These are phyloP conservation scores for Cyclocybe cylindracea DNA, from an alignment of 768 basidiomycete species.

Conservation along the genomic window DNA sequence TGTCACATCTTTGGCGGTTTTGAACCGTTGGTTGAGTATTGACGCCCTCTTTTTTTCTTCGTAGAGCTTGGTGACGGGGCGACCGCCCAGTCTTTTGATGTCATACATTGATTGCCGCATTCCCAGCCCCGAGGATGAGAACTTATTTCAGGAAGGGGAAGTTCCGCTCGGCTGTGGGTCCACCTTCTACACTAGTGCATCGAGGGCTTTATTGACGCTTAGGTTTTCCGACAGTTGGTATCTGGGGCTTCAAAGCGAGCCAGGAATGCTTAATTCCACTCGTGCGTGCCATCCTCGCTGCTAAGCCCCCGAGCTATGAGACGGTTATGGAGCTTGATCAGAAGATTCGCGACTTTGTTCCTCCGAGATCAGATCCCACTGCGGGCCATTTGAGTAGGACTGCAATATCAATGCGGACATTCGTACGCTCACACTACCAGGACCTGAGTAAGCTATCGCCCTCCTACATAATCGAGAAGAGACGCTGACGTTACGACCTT, in stretches of 20 bases:
- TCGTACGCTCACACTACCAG: conserved; percentile 44
- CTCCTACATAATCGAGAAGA: neutral
- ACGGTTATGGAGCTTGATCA: conserved; percentile 48
- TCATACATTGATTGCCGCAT: conserved; percentile 46
- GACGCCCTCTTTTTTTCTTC: neutral
- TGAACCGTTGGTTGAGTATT: neutral
- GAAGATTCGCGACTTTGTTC: conserved; percentile 42
- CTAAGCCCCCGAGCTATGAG: conserved; percentile 47
- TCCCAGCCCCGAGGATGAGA: conserved; percentile 48
- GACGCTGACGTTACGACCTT: neutral
- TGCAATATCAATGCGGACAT: conserved; percentile 41
- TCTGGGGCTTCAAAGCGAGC: conserved; percentile 45
- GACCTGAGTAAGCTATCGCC: conserved; percentile 39
- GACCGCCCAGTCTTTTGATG: conserved; percentile 46
- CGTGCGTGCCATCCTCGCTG: conserved; percentile 38
- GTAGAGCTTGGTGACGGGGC: conserved; percentile 48
- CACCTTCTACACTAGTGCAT: conserved; percentile 1
- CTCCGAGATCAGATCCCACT: conserved; percentile 21
- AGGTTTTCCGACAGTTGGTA: conserved; percentile 36
- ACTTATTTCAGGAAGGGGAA: conserved; percentile 41
- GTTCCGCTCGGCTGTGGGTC: conserved; percentile 46
- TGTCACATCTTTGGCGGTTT: neutral
- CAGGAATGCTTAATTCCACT: conserved; percentile 44
- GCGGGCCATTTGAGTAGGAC: conserved; percentile 28
- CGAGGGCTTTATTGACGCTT: conserved; percentile 1